These are phyloP conservation scores for Cylindricascospora bacillispora DNA, from an alignment of 1,139 yeast genomes.

Conservation along the genomic window DNA sequence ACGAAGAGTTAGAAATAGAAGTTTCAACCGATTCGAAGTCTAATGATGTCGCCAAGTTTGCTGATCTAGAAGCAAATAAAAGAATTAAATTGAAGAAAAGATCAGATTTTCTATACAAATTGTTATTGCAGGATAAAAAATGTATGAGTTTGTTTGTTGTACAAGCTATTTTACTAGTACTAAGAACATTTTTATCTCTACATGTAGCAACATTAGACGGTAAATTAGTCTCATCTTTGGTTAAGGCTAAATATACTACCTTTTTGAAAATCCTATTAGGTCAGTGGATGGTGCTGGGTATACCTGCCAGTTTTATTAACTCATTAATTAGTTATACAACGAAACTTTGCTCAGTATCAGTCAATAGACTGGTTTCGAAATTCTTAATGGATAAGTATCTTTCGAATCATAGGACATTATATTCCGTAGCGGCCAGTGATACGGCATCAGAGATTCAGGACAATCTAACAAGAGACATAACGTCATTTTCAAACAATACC, in stretches of 20 bases:
- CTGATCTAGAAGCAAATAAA: constrained; percentile 1
- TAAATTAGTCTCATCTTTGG: constrained; percentile 67
- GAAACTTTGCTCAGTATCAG: constrained; percentile 49
- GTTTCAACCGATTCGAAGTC: constrained; percentile 1
- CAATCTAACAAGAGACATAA: constrained; percentile 39
- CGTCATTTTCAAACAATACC: constrained; percentile 58
- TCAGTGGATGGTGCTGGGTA: constrained; percentile 74
- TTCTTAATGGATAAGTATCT: constrained; percentile 40
- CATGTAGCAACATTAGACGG: constrained; percentile 87
- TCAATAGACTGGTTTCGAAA: constrained; percentile 54
- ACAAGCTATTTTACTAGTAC: constrained; percentile 51
- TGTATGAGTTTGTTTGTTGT: constrained; percentile 30
- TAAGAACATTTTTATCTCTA: constrained; percentile 64
- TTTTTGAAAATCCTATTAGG: constrained; percentile 49
- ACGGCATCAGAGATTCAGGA: constrained; percentile 19
- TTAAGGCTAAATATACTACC: constrained; percentile 51
- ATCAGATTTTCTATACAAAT: constrained; percentile 15
- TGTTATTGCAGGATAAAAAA: constrained; percentile 20
- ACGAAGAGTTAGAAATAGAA: constrained; percentile 2
- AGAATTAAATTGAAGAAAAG: constrained; percentile 3
- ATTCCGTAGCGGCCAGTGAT: constrained; percentile 17
- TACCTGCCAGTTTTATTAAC: constrained; percentile 78
- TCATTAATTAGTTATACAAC: constrained; percentile 63
- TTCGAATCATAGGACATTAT: constrained; percentile 22
- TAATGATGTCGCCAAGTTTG: constrained; percentile 1